Evolutionary conservation across 805 yeast genomes (phyloP), one percentile per base, ranked within the genome.

Genomic region (Ogataea corticis): DNA sequence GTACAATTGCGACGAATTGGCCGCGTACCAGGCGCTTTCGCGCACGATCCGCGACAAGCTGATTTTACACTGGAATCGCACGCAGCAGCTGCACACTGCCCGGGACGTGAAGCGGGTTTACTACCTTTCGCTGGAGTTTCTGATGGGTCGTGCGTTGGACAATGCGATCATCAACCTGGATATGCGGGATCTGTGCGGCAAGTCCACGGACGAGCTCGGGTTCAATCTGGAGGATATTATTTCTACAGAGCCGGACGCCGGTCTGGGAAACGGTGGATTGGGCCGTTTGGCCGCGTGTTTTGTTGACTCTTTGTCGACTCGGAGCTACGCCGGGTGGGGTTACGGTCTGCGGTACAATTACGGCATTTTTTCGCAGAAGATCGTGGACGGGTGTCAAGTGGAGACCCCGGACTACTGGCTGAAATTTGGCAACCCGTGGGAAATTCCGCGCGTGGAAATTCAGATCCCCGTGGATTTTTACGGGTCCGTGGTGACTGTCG

Each of bases 381-480:
- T 90, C 60, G 77, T 88, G 56, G 87, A 91, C 61, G 97, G 97
- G 10, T 87, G 87, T 69, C 97, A 90, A 69, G 95, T 91, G 31
- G 97, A 90, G 68, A 76, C 88, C 28, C 97, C 97, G 11, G 97
- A 90, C 65, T 87, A 90, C 66, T 90, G 97, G 97, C 76, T 90
- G 55, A 85, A 85, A 56, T 85, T 77, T 63, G 80, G 89, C 52
- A 87, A 89, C 60, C 96, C 97, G 15, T 90, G 97, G 97, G 97
- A 90, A 66, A 83, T 91, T 52, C 85, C 86, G 55, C 77, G 97
- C 59, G 70, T 75, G 49, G 97, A 90, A 66, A 87, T 90, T 54
- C 90, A 85, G 62, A 83, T 88, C 49, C 96, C 96, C 12, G 85
- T 90, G 52, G 91, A 87, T 70, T 90, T 91, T 64, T 88, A 89